A percentile compares a stretch with the other conserved stretches of the same genome.
These are phyloP conservation scores for Mariannaea sp. DNA, from an alignment of 2,329 filamentous ascomycete genomes.

Conservation along the genomic window DNA sequence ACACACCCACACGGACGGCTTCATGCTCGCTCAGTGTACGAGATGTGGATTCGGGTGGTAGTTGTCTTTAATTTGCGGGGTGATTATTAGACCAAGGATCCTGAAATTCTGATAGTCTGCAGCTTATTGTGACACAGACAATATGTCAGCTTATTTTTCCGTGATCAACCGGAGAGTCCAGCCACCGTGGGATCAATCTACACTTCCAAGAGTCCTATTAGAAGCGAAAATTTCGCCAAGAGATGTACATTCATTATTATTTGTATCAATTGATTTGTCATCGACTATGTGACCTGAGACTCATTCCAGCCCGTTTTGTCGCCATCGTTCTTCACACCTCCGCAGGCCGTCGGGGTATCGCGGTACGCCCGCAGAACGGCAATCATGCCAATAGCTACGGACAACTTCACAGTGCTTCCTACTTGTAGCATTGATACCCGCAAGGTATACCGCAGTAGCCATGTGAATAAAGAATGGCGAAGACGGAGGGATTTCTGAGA, in stretches of 20 bases:
- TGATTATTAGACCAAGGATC: no score
- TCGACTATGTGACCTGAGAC: not conserved
- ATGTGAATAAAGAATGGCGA: slow-evolving; percentile 48
- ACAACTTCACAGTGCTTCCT: slow-evolving; percentile 42
- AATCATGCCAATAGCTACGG: slow-evolving; percentile 46
- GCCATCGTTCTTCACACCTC: slow-evolving; percentile 44
- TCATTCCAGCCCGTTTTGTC: slow-evolving; percentile 28
- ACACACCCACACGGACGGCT: no score
- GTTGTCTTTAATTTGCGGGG: no score
- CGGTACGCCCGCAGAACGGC: slow-evolving; percentile 43
- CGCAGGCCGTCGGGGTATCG: slow-evolving; percentile 40
- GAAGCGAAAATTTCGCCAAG: not conserved
- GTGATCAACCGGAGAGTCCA: not conserved
- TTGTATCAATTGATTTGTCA: not conserved
- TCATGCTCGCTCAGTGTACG: no score
- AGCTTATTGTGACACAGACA: no score
- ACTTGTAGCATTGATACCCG: slow-evolving; percentile 43
- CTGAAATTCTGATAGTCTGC: no score
- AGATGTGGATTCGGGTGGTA: no score
- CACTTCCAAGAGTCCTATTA: not conserved
- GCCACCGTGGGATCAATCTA: no score
- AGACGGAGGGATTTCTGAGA: slow-evolving; percentile 38
- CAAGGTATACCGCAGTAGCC: slow-evolving; percentile 45
- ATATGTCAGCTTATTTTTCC: not conserved
- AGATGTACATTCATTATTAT: not conserved